Percentiles rank a stretch among this genome's conserved stretches.
Conservation (phyloP, 495 filamentous ascomycete genomes). For the Rostrohypoxylon terebratum region DNA sequence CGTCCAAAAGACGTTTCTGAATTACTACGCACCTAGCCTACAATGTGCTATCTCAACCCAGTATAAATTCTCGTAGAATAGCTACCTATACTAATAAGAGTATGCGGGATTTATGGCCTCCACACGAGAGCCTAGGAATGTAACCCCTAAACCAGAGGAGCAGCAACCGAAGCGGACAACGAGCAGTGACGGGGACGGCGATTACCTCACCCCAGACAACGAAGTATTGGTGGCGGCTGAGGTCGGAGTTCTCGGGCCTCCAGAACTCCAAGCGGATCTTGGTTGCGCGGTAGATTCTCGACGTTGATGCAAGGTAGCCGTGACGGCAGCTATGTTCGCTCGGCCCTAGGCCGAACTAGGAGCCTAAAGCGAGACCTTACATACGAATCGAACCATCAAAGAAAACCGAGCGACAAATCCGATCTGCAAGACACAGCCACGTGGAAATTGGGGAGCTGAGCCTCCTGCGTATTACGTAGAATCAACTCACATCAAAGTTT, state of each 20-base stretch:
- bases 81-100: neutral
- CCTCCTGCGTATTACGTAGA: slow-evolving; percentile 28
- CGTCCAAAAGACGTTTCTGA: no score
- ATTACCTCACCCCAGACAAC: neutral
- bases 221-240: neutral
- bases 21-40: neutral
- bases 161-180: neutral
- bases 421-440: slow-evolving; percentile 8
- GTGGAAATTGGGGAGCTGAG: slow-evolving; percentile 18
- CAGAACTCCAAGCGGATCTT: neutral
- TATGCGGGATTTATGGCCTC: neutral
- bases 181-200: neutral
- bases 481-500: neutral
- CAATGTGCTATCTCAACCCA: neutral
- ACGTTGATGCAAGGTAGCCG: neutral
- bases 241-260: neutral
- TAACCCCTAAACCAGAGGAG: neutral
- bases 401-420: slow-evolving; percentile 8
- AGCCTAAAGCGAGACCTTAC: slow-evolving; percentile 1
- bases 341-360: slow-evolving; percentile 7
- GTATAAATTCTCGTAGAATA: neutral
- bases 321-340: neutral
- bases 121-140: neutral
- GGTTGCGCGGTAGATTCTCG: neutral
- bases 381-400: slow-evolving; percentile 2